Percentiles rank a stretch among this genome's conserved stretches.
These are phyloP conservation scores for Lasiodiplodia theobromae DNA, from an alignment of 2,329 filamentous ascomycete genomes.

Conservation along the genomic window DNA sequence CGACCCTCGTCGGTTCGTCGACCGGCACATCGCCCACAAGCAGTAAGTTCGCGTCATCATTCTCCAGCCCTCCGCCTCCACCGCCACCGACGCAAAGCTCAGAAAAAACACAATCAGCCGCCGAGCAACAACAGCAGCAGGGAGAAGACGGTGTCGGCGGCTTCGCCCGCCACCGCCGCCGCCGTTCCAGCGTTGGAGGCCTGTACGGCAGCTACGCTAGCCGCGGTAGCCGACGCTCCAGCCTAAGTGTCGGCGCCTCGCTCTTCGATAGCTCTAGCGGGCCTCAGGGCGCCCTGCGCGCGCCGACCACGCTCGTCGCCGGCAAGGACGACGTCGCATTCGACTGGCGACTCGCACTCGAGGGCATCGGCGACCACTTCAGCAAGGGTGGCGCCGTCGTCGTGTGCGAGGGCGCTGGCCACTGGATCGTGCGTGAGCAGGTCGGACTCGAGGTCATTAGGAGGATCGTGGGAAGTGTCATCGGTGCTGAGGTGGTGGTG, in stretches of 20 bases:
- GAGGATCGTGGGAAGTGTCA: conserved; percentile 45
- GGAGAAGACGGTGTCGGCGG: neutral
- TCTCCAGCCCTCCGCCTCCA: neutral
- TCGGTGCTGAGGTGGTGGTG: conserved; percentile 36
- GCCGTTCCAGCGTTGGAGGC: conserved; percentile 37
- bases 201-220: neutral
- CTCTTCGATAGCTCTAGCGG: conserved; percentile 51
- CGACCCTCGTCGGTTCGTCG: conserved; percentile 17
- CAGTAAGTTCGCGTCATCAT: conserved; percentile 12
- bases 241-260: conserved; percentile 45
- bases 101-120: neutral
- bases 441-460: conserved; percentile 53
- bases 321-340: conserved; percentile 61
- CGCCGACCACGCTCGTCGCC: conserved; percentile 61
- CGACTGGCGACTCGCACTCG: conserved; percentile 56
- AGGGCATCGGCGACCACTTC: conserved; percentile 62
- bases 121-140: no score
- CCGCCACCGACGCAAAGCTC: neutral
- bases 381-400: conserved; percentile 58
- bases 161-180: conserved; percentile 6
- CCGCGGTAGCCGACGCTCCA: conserved; percentile 23
- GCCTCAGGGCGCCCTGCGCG: conserved; percentile 56
- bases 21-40: conserved; percentile 29
- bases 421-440: conserved; percentile 61
- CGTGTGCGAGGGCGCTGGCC: conserved; percentile 55